phyloP scores from a whole-genome alignment of 2,329 filamentous ascomycete genomes.

The Cladophialophora immunda region DNA sequence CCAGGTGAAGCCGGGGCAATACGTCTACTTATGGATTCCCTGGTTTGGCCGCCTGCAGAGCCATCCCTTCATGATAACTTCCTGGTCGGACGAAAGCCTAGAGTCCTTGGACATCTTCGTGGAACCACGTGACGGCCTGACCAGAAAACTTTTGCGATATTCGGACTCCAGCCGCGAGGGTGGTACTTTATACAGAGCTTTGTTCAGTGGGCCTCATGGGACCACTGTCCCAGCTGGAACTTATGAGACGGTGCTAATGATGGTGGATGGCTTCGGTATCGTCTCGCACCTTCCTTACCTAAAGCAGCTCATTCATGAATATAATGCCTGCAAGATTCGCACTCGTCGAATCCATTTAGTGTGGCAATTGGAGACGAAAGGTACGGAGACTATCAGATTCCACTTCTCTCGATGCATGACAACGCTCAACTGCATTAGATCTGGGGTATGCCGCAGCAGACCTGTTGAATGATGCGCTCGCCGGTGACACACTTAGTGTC shows the following conservation, averaged over 20 bases:
- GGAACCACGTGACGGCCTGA: slow-evolving; percentile 43
- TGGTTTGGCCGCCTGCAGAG: slow-evolving; percentile 39
- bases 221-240: slow-evolving; percentile 41
- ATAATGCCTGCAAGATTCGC: slow-evolving; percentile 44
- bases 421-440: background rate
- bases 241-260: slow-evolving; percentile 47
- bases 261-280: slow-evolving; percentile 47
- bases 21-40: slow-evolving; percentile 37
- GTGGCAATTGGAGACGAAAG: slow-evolving; percentile 40
- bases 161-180: slow-evolving; percentile 7
- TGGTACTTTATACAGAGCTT: slow-evolving; percentile 34
- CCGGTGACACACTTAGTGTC: slow-evolving; percentile 11
- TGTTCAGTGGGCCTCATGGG: slow-evolving; percentile 48
- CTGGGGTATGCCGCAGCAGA: slow-evolving; percentile 2
- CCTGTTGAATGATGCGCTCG: slow-evolving; percentile 18
- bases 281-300: slow-evolving; percentile 46
- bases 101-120: slow-evolving; percentile 47
- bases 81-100: slow-evolving; percentile 41
- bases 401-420: slow-evolving; percentile 34
- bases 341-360: slow-evolving; percentile 47
- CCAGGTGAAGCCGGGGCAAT: slow-evolving; percentile 33
- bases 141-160: slow-evolving; percentile 40
- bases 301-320: slow-evolving; percentile 48
- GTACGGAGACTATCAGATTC: background rate
- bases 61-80: slow-evolving; percentile 44